Conservation (phyloP, 78 protist genomes). For the Emiliania huxleyi region DNA sequence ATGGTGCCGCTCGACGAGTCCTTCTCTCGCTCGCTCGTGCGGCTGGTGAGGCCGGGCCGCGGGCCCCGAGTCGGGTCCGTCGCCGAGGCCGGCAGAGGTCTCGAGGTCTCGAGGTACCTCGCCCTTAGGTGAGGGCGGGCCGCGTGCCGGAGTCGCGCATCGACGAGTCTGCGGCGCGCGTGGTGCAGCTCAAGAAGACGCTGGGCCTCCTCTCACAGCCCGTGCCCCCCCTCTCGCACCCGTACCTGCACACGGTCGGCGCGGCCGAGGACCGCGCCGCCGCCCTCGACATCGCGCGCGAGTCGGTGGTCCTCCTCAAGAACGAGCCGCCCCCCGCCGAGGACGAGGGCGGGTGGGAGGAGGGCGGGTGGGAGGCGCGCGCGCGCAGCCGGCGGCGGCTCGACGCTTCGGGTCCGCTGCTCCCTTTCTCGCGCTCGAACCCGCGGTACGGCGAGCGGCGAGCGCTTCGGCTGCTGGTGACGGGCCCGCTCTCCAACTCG, state of each 20-base stretch:
- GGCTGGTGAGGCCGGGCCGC: conserved; percentile 45
- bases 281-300: conserved; percentile 49
- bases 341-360: too few species aligned
- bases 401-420: neutral
- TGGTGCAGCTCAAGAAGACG: conserved; percentile 55
- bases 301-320: conserved; percentile 45
- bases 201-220: conserved; percentile 60
- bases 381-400: neutral
- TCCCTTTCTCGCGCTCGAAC: neutral
- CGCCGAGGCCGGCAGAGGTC: too few species aligned
- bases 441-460: neutral
- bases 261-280: conserved; percentile 25
- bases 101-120: too few species aligned
- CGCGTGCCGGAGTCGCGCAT: conserved; percentile 53
- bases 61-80: too few species aligned
- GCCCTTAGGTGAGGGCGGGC: conserved; percentile 53
- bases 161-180: conserved; percentile 37
- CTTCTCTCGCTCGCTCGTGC: conserved; percentile 43
- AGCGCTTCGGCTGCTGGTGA: neutral
- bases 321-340: neutral
- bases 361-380: neutral
- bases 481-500: conserved; percentile 22
- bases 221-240: conserved; percentile 43
- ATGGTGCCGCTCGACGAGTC: conserved; percentile 63
- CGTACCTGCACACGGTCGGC: conserved; percentile 47